Percentiles rank a stretch among this genome's conserved stretches.
These are phyloP conservation scores for Amyloporia xantha DNA, from an alignment of 768 basidiomycete genomes.

Conservation along the genomic window DNA sequence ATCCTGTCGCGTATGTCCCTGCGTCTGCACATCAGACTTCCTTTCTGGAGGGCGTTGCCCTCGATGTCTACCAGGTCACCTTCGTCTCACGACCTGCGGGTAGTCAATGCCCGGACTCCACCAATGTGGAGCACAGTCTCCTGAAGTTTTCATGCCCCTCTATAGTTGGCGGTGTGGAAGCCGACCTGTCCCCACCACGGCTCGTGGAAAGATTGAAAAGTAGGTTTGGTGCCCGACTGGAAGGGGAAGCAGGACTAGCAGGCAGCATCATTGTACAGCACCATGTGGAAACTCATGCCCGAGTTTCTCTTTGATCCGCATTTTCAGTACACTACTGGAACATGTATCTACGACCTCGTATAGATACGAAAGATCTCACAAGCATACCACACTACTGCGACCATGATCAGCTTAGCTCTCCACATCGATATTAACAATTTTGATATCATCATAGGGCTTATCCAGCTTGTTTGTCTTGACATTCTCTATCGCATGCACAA, in stretches of 20 bases:
- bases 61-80: constrained; percentile 46
- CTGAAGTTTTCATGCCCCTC: constrained; percentile 55
- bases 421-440: constrained; percentile 75
- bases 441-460: constrained; percentile 91
- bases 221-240: constrained; percentile 31
- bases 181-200: constrained; percentile 13
- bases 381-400: too few relatives aligned
- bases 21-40: constrained; percentile 20
- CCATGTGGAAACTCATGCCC: constrained; percentile 32
- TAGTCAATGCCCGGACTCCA: neutral
- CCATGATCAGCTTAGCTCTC: constrained; percentile 42
- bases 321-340: too few relatives aligned
- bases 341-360: too few relatives aligned
- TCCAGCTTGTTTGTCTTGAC: constrained; percentile 79
- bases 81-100: constrained; percentile 9
- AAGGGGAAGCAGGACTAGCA: constrained; percentile 13
- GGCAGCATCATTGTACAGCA: constrained; percentile 26
- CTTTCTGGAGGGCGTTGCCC: constrained; percentile 37
- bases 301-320: constrained; percentile 37
- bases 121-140: constrained; percentile 28
- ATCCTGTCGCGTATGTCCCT: constrained; percentile 49
- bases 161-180: constrained; percentile 9
- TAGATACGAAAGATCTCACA: too few relatives aligned
- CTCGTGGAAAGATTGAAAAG: constrained; percentile 26
- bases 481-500: constrained; percentile 88